Conservation (phyloP, 2,329 filamentous ascomycete genomes). For the Fusarium graminum region DNA sequence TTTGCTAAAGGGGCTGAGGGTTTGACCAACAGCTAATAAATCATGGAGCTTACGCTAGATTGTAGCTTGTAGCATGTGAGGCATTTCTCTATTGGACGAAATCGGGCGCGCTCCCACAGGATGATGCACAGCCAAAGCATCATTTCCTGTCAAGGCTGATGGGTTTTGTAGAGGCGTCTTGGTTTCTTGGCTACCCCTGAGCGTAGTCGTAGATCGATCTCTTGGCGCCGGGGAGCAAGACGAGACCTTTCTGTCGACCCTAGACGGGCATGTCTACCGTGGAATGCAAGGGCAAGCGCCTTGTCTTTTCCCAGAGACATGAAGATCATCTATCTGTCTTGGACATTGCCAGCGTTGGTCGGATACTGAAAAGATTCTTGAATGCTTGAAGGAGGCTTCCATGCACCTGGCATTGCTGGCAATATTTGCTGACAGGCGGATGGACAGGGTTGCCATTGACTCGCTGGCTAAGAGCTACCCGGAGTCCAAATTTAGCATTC, state of each 20-base stretch:
- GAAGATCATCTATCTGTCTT: background rate
- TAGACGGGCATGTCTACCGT: background rate
- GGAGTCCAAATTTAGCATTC: background rate
- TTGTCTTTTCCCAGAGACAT: background rate
- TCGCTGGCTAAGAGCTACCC: background rate
- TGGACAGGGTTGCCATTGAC: slow-evolving; percentile 12
- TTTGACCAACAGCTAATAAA: background rate
- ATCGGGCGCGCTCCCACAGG: background rate
- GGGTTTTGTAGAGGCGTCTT: slow-evolving; percentile 1
- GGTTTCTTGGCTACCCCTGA: slow-evolving; percentile 31
- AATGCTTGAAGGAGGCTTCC: slow-evolving; percentile 3
- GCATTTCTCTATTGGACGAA: slow-evolving; percentile 11
- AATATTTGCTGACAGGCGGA: slow-evolving; percentile 10
- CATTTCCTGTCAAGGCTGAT: background rate
- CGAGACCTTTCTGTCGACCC: background rate
- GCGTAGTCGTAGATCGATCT: slow-evolving; percentile 33
- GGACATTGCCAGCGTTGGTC: background rate
- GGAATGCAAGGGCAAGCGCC: slow-evolving; percentile 5
- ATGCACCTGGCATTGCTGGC: background rate
- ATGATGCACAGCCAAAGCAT: background rate
- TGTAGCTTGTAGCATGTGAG: slow-evolving; percentile 6
- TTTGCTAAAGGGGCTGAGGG: slow-evolving; percentile 5
- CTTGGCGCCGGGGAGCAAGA: slow-evolving; percentile 22
- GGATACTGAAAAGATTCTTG: background rate
- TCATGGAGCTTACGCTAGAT: slow-evolving; percentile 19